phyloP scores from a whole-genome alignment of 2,329 filamentous ascomycete genomes.

The Pseudopithomyces maydicus region DNA sequence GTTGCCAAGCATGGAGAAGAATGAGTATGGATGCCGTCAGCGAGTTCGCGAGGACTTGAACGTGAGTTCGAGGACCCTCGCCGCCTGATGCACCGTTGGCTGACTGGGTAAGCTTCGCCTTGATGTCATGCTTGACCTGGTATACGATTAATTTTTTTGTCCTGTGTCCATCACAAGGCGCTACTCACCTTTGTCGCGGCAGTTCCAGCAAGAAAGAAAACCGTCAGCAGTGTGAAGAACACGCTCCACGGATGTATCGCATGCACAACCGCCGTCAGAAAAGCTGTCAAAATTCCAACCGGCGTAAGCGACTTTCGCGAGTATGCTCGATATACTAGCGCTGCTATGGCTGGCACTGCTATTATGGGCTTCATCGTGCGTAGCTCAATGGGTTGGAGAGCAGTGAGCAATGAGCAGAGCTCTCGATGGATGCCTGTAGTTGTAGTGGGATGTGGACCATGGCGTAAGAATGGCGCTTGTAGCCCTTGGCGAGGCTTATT shows the following conservation, averaged over 20 bases:
- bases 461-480: background rate
- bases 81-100: conserved; percentile 74
- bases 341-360: conserved; percentile 40
- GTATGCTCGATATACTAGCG: conserved; percentile 47
- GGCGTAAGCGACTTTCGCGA: conserved; percentile 71
- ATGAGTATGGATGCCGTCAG: conserved; percentile 72
- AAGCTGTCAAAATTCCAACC: conserved; percentile 72
- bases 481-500: background rate
- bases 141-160: conserved; percentile 2
- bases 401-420: background rate
- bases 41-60: conserved; percentile 92
- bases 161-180: background rate
- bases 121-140: conserved; percentile 84
- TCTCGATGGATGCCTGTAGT: background rate
- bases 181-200: conserved; percentile 74
- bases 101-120: conserved; percentile 79
- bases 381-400: conserved; percentile 9
- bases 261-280: conserved; percentile 76
- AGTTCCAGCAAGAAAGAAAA: conserved; percentile 88
- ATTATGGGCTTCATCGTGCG: conserved; percentile 35
- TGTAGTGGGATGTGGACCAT: background rate
- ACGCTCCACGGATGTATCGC: conserved; percentile 91
- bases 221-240: conserved; percentile 81
- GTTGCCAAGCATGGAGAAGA: conserved; percentile 55
- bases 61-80: conserved; percentile 80